Base-by-base conservation (phyloP, 805 yeast species). In the Pichia thaimueangensis region DNA sequence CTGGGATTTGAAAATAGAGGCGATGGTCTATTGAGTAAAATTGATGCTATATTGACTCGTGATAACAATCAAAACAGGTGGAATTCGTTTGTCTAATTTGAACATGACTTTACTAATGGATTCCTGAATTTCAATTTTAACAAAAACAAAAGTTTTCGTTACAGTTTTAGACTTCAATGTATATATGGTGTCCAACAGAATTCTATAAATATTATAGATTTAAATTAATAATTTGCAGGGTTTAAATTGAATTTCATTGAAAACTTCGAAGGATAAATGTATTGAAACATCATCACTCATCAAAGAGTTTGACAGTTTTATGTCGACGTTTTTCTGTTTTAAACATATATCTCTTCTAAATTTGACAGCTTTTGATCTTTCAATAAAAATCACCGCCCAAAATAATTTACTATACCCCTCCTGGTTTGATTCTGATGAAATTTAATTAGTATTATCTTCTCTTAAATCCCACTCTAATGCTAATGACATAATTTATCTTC, bases 401-500 rank as follows among this genome's bases (percentile, higher is more conserved):
- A 55, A 55, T 20, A 55, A 37, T 33, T 57, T 45, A 45, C 48
- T 49, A 17, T 56, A 47, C 9, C 47, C 42, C 42, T 55, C 59
- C 21, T 45, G 46, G 19, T 48, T 43, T 7, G 28, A 13, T 30
- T 44, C 48, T 4, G 56, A 53, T 42, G 52, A 48, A 29, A 47
- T 46, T 52, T 56, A 47, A 16, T 45, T 44, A 10, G 55, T 52
- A 24, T 46, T 49, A 39, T 30, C 47, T 19, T 53, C 28, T 39
- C 53, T 56, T 6, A 55, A 48, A 13, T 57, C 53, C 23, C 53
- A 41, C 32, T 55, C 59, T 55, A 55, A 52, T 6, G 57, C 57
- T 11, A 55, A 40, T 6, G 59, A 52, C 57, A 55, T 53, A 20
- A 49, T 45, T 36, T 52, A 55, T 27, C 59, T 45, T 25, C 56